phyloP scores from a whole-genome alignment of 306 rosid genomes.

The Cotoneaster glaucophyllus region DNA sequence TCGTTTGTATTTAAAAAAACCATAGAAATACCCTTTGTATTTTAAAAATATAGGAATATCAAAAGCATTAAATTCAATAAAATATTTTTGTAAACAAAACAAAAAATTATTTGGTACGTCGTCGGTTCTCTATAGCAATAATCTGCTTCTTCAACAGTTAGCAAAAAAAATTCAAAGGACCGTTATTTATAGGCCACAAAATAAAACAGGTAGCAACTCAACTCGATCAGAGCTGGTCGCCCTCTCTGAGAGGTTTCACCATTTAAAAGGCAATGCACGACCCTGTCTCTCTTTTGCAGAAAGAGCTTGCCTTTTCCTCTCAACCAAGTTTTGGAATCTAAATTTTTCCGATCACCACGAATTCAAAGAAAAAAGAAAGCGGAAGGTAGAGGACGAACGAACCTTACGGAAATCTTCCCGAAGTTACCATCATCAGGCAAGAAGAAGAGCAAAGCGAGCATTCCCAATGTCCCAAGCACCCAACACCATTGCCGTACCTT shows the following conservation, averaged over 20 bases:
- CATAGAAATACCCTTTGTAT: too few species aligned
- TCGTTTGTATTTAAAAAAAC: too few species aligned
- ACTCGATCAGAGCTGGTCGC: neutral
- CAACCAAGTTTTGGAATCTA: neutral
- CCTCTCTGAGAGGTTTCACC: neutral
- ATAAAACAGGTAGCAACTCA: neutral
- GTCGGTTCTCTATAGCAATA: too few species aligned
- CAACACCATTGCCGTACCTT: slow-evolving; percentile 16
- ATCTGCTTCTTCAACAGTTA: neutral
- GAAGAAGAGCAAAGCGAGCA: neutral
- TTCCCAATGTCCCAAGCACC: slow-evolving; percentile 8
- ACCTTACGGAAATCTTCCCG: slow-evolving; percentile 26
- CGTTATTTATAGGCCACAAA: neutral
- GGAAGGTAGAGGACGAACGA: neutral
- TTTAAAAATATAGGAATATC: neutral
- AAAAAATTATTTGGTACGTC: neutral
- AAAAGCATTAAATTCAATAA: neutral
- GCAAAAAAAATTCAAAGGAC: neutral
- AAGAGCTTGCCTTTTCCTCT: neutral
- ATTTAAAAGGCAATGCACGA: neutral
- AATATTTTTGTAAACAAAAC: neutral
- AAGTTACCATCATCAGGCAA: neutral
- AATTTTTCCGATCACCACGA: neutral
- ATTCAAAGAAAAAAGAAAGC: neutral
- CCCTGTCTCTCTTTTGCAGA: neutral